Conservation (phyloP, 768 basidiomycete species). For the Calocera cornea region DNA sequence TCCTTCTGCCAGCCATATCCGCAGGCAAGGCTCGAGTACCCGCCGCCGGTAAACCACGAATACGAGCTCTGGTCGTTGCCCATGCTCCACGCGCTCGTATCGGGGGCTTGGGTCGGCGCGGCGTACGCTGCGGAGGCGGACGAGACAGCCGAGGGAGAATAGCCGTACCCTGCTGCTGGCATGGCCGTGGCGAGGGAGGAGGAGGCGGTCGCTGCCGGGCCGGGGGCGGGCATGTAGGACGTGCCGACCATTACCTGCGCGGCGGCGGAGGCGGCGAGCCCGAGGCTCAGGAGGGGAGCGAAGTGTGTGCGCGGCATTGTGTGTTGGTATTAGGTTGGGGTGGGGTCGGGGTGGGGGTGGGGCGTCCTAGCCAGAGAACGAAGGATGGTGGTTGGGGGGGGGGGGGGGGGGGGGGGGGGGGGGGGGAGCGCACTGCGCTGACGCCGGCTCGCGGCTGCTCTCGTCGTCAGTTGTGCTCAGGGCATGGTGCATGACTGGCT, state of each 20-base stretch:
- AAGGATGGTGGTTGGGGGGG: background rate
- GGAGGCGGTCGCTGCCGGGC: constrained; percentile 22
- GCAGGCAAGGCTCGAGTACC: constrained; percentile 52
- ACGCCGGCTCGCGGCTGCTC: background rate
- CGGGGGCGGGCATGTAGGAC: background rate
- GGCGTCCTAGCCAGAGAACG: constrained; percentile 1
- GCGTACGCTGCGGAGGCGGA: constrained; percentile 14
- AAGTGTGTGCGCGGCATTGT: background rate
- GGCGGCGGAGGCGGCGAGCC: background rate
- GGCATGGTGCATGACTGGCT: background rate
- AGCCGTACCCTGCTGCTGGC: constrained; percentile 25
- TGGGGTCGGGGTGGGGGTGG: background rate
- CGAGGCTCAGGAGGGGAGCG: background rate
- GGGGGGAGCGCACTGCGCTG: constrained; percentile 3
- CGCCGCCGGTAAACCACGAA: constrained; percentile 43
- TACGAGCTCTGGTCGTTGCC: constrained; percentile 39
- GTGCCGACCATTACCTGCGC: background rate
- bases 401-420: background rate
- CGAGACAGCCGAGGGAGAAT: constrained; percentile 22
- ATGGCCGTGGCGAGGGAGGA: constrained; percentile 21
- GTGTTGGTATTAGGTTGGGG: background rate
- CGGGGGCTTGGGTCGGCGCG: constrained; percentile 18
- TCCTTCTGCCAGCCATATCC: constrained; percentile 55
- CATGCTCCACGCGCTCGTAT: constrained; percentile 27
- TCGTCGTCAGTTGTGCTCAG: background rate